Percentiles rank a stretch among this genome's conserved stretches.
These are phyloP conservation scores for Pseudogymnoascus sp. DNA, from an alignment of 2,329 filamentous ascomycete genomes.

Conservation along the genomic window DNA sequence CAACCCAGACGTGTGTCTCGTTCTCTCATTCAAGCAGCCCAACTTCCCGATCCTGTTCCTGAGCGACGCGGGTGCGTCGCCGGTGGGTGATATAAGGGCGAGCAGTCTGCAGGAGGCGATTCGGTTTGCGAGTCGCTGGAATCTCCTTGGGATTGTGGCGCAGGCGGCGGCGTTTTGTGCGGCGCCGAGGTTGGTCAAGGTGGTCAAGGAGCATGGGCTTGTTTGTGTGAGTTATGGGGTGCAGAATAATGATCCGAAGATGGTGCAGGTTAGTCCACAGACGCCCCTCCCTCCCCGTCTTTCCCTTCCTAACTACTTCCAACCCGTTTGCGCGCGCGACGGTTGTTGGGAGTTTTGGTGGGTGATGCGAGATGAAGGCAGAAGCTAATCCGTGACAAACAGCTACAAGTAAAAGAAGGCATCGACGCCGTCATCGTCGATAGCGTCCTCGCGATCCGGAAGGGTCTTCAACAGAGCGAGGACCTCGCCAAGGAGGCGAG, in stretches of 20 bases:
- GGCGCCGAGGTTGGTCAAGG: slow-evolving; percentile 78
- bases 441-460: slow-evolving; percentile 83
- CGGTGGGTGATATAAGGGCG: slow-evolving; percentile 82
- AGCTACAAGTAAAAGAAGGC: slow-evolving; percentile 76
- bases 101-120: slow-evolving; percentile 92
- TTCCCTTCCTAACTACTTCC: too few relatives aligned
- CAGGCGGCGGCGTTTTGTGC: slow-evolving; percentile 83
- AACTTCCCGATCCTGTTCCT: slow-evolving; percentile 94
- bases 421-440: slow-evolving; percentile 98
- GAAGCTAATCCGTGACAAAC: slow-evolving; percentile 13
- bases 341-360: not conserved
- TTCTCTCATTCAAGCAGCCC: slow-evolving; percentile 93
- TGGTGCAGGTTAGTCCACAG: slow-evolving; percentile 64
- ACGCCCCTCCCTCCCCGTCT: not conserved
- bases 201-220: slow-evolving; percentile 88
- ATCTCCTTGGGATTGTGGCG: slow-evolving; percentile 82
- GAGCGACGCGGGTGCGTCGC: slow-evolving; percentile 74
- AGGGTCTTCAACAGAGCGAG: slow-evolving; percentile 50
- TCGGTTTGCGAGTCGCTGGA: slow-evolving; percentile 91
- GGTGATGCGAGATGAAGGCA: not conserved
- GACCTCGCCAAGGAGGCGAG: not conserved
- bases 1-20: slow-evolving; percentile 92
- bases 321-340: too few relatives aligned
- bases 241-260: slow-evolving; percentile 76
- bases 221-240: slow-evolving; percentile 94